Percentiles rank a stretch among this genome's conserved stretches.
Evolutionary conservation across 179 eudicot species (phyloP).

Genomic region (Gypsophila paniculata): DNA sequence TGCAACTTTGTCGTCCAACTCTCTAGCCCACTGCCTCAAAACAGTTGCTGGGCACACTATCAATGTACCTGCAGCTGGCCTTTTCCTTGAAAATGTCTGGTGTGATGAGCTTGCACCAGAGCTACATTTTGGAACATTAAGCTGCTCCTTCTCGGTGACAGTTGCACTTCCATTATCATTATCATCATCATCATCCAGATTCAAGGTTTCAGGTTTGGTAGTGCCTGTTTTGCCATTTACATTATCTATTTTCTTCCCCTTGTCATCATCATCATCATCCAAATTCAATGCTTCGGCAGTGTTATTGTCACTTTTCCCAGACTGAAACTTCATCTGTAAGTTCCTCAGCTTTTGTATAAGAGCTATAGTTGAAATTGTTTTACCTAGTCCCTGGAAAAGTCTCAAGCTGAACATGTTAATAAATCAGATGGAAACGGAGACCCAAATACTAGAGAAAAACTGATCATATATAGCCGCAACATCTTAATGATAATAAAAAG

Average conservation of each 20-base stretch:
- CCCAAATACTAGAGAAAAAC: not conserved
- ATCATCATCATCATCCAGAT: constrained; percentile 31
- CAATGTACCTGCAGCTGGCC: constrained; percentile 90
- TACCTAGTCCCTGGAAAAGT: constrained; percentile 80
- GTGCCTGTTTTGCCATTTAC: constrained; percentile 17
- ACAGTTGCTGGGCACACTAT: constrained; percentile 98
- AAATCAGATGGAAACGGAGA: not conserved
- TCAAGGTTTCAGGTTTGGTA: constrained; percentile 24
- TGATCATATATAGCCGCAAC: constrained; percentile 4
- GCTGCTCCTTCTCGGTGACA: constrained; percentile 34
- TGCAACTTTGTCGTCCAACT: constrained; percentile 78
- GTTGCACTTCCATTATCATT: constrained; percentile 28
- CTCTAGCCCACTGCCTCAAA: constrained; percentile 94
- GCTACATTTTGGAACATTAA: constrained; percentile 33
- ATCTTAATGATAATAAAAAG: constrained; percentile 16
- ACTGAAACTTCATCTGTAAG: constrained; percentile 46
- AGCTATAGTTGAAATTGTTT: constrained; percentile 90
- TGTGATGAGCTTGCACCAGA: constrained; percentile 42
- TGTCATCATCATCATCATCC: constrained; percentile 70
- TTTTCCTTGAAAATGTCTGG: constrained; percentile 43
- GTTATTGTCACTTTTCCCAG: constrained; percentile 32
- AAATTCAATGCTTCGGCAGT: constrained; percentile 69
- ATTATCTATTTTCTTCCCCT: constrained; percentile 19
- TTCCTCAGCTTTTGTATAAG: constrained; percentile 68
- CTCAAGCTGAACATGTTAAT: constrained; percentile 14